These are phyloP conservation scores for Fusarium chaquense DNA, from an alignment of 2,329 filamentous ascomycete species.

Conservation along the genomic window DNA sequence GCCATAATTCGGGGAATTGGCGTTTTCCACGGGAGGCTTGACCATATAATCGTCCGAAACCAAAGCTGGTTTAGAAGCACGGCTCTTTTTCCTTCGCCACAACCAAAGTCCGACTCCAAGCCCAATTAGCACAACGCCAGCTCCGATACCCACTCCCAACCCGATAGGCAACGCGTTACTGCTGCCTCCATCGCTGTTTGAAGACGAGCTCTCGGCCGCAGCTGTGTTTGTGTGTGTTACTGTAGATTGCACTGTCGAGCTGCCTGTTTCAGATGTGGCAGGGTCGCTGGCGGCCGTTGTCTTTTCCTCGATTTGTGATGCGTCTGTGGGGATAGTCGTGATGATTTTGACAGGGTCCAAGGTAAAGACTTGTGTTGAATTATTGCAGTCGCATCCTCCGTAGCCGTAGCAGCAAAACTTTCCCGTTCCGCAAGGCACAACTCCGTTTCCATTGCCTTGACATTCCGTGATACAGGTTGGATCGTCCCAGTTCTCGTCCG, in stretches of 20 bases:
- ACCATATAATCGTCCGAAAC: not conserved
- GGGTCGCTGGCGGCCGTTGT: not conserved
- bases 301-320: not conserved
- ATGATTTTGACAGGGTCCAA: not conserved
- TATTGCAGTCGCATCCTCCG: not conserved
- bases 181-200: not conserved
- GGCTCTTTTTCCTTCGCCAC: not conserved
- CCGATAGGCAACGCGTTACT: not conserved
- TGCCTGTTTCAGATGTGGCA: not conserved
- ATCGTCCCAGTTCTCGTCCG: not conserved
- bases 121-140: not conserved
- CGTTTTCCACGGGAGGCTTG: not conserved
- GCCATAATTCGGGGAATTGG: not conserved
- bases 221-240: not conserved
- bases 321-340: not conserved
- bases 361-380: conserved; percentile 2
- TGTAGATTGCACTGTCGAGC: not conserved
- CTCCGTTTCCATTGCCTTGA: not conserved
- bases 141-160: not conserved
- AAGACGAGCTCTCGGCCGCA: not conserved
- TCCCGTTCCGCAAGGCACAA: not conserved
- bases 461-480: not conserved
- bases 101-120: not conserved
- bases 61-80: not conserved
- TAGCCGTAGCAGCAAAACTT: not conserved